Percentiles rank a stretch among this genome's conserved stretches.
phyloP scores from a whole-genome alignment of 2,329 filamentous ascomycete genomes.

The Pestalotiopsis fici region DNA sequence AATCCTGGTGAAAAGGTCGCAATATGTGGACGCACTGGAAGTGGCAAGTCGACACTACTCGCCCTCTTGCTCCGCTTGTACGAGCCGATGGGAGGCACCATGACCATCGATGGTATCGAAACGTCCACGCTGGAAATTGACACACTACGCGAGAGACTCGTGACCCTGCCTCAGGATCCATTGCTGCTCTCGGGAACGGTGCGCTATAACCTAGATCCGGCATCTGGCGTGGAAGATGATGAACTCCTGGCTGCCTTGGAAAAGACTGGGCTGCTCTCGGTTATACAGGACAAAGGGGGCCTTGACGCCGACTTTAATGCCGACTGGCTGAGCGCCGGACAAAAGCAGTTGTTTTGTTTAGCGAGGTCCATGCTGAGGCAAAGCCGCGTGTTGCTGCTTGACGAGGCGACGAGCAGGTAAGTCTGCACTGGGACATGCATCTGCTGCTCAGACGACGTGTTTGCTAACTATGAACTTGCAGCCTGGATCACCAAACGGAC shows the following conservation, averaged over 20 bases:
- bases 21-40: slow-evolving; percentile 2
- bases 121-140: neutral
- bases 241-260: slow-evolving; percentile 3
- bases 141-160: neutral
- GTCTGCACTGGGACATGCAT: neutral
- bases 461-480: neutral
- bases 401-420: slow-evolving; percentile 15
- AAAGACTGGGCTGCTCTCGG: neutral
- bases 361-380: slow-evolving; percentile 7
- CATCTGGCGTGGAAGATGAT: neutral
- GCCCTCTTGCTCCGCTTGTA: neutral
- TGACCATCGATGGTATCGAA: slow-evolving; percentile 4
- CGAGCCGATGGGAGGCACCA: neutral
- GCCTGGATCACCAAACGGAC: slow-evolving; percentile 6
- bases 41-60: slow-evolving; percentile 2
- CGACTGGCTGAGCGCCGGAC: slow-evolving; percentile 6
- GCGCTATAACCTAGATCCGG: slow-evolving; percentile 10
- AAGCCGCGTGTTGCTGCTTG: slow-evolving; percentile 10
- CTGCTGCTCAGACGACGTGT: too few relatives aligned
- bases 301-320: slow-evolving; percentile 4
- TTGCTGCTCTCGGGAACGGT: slow-evolving; percentile 11
- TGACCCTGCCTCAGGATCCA: slow-evolving; percentile 10
- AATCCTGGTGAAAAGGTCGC: slow-evolving; percentile 3
- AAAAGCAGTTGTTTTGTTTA: slow-evolving; percentile 12
- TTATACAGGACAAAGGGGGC: neutral